phyloP scores from a whole-genome alignment of 768 basidiomycete species.

The Holtermanniella nyarrowii region DNA sequence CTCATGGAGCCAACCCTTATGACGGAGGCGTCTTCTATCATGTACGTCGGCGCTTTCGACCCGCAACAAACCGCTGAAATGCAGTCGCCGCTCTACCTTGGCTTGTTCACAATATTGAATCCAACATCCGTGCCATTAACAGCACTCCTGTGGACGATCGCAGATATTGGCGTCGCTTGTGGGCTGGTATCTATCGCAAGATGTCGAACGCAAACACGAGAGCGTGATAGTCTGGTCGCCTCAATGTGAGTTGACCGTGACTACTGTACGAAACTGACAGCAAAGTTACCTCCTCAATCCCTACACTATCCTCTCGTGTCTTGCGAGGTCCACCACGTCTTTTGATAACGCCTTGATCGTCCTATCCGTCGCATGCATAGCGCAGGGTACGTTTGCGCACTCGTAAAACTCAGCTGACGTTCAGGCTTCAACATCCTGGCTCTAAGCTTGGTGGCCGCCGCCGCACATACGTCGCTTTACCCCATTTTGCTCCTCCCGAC shows the following conservation, averaged over 20 bases:
- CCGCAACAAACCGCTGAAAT: not conserved
- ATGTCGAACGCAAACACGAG: conserved; percentile 44
- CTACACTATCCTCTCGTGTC: conserved; percentile 65
- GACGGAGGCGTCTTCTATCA: conserved; percentile 76
- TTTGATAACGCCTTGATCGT: conserved; percentile 69
- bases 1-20: conserved; percentile 73
- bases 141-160: conserved; percentile 55
- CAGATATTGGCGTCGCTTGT: conserved; percentile 60
- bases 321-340: conserved; percentile 71
- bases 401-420: not conserved
- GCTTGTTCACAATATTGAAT: conserved; percentile 61
- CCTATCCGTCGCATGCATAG: conserved; percentile 58
- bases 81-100: conserved; percentile 72
- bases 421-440: conserved; percentile 52
- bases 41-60: conserved; percentile 45
- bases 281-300: conserved; percentile 80
- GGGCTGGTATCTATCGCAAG: conserved; percentile 56
- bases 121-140: conserved; percentile 51
- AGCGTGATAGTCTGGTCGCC: conserved; percentile 54
- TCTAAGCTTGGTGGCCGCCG: conserved; percentile 59
- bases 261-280: conserved; percentile 4
- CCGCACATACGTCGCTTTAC: conserved; percentile 63
- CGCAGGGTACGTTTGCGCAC: conserved; percentile 47
- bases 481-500: conserved; percentile 60
- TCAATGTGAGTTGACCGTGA: conserved; percentile 50